Percentiles rank a stretch among this genome's conserved stretches.
Evolutionary conservation across 306 rosid species (phyloP).

Genomic region (Vachellia collinsii): DNA sequence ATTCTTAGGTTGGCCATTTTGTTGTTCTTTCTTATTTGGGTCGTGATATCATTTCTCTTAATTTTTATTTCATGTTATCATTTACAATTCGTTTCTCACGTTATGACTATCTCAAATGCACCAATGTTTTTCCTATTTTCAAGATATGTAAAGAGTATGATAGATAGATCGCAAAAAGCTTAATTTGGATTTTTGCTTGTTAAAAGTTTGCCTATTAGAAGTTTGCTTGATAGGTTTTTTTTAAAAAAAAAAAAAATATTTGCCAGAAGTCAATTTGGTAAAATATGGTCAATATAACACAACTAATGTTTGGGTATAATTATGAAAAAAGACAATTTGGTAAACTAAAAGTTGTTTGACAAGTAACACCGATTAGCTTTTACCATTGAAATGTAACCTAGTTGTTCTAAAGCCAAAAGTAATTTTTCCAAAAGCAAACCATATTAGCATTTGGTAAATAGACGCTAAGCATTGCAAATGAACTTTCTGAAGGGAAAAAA

Average conservation of each 20-base stretch:
- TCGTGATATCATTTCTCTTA: constrained; percentile 8
- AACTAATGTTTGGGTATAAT: not conserved
- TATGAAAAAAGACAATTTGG: not conserved
- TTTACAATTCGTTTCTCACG: not conserved
- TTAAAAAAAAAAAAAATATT: too few species aligned
- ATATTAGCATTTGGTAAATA: not conserved
- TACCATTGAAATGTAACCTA: not conserved
- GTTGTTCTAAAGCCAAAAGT: too few species aligned
- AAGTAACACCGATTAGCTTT: not conserved
- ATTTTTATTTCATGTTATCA: constrained; percentile 4
- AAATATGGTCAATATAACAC: too few species aligned
- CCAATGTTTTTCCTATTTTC: not conserved
- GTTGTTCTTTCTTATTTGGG: constrained; percentile 18
- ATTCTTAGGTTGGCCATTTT: not conserved
- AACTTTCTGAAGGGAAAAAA: too few species aligned
- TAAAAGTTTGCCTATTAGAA: too few species aligned
- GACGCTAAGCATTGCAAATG: too few species aligned
- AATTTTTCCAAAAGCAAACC: too few species aligned
- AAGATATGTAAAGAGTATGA: too few species aligned
- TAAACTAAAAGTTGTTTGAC: not conserved
- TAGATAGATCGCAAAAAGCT: not conserved
- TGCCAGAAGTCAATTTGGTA: not conserved
- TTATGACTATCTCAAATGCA: not conserved
- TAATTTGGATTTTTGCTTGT: not conserved
- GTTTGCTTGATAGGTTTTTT: too few species aligned